Percentiles rank a stretch among this genome's conserved stretches.
These are phyloP conservation scores for Sanghuangporus sanghuang DNA, from an alignment of 1,284 basidiomycete genomes.

Conservation along the genomic window DNA sequence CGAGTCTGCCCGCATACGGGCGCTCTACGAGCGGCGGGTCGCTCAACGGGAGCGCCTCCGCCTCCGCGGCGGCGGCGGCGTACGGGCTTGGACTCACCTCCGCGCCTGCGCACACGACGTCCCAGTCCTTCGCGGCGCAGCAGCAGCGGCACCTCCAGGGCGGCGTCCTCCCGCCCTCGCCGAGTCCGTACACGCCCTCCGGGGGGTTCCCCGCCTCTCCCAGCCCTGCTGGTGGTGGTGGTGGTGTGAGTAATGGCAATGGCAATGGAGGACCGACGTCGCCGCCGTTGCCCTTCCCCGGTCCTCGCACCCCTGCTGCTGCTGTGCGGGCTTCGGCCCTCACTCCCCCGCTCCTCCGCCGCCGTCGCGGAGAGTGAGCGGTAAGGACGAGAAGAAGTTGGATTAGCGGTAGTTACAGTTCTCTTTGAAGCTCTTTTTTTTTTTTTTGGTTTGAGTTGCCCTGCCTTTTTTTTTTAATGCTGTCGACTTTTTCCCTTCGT, in stretches of 20 bases:
- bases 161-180: slow-evolving; percentile 6
- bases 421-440: not conserved
- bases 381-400: slow-evolving; percentile 13
- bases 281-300: not conserved
- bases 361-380: not conserved
- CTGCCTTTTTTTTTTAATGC: not conserved
- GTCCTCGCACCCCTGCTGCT: not conserved
- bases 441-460: not conserved
- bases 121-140: slow-evolving; percentile 9
- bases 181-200: slow-evolving; percentile 1
- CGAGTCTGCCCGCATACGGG: not conserved
- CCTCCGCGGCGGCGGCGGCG: not conserved
- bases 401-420: not conserved
- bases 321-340: slow-evolving; percentile 1
- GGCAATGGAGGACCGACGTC: not conserved
- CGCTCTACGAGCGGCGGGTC: not conserved
- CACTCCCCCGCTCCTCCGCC: not conserved
- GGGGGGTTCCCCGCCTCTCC: slow-evolving; percentile 4
- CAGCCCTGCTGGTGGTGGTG: not conserved
- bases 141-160: slow-evolving; percentile 4
- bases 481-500: not conserved
- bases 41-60: too few relatives aligned
- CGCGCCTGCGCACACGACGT: not conserved
- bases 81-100: slow-evolving; percentile 4
- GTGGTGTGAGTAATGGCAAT: too few relatives aligned